Evolutionary conservation across 2,329 filamentous ascomycete genomes (phyloP), one percentile per base, ranked within the genome.

Genomic region (Tolypocladium capitatum): DNA sequence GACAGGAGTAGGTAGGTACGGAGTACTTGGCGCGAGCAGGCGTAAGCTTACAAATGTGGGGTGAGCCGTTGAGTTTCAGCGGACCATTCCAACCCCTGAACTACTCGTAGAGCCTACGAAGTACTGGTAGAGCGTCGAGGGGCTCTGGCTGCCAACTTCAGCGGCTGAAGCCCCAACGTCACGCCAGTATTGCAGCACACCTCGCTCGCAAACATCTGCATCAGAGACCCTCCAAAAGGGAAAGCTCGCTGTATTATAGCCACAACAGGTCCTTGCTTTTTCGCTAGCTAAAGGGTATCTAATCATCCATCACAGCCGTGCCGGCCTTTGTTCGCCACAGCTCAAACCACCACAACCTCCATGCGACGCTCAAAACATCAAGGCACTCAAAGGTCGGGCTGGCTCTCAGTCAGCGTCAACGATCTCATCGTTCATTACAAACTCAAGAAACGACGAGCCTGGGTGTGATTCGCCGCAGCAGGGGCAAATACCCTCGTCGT

Each of bases 381-480:
- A 28, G 20, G 21, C 43, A 35, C 32, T 35, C 43, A 45, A 35
- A 13, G 43, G 43, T 45, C 32, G 40, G 16, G 21, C 46, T 36
- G 32, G 30, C 32, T 5, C 28, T 48, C 46, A 45, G 27, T 50
- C 50, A 46, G 18, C 27, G 16, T 30, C 38, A 42, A 18, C 38
- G 30, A 41, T 38, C 42, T 60, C 57, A 28, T 61, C 58, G 24
- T 61, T 57, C 46, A 58, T 47, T 48, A 63, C 31, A 35, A 55
- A 59, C 32, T 60, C 63, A 43, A 67, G 53, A 47, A 65, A 62
- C 45, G 64, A 62, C 42, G 63, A 58, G 46, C 58, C 58, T 45
- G 63, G 61, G 48, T 68, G 66, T 34, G 56, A 56, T 51, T 68
- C 64, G 48, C 67, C 67, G 46, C 67, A 69, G 53, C 65, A 68